Evolutionary conservation across 163 green algal species (phyloP), one percentile per base, ranked within the genome.

Genomic region (Picocystis sp.): DNA sequence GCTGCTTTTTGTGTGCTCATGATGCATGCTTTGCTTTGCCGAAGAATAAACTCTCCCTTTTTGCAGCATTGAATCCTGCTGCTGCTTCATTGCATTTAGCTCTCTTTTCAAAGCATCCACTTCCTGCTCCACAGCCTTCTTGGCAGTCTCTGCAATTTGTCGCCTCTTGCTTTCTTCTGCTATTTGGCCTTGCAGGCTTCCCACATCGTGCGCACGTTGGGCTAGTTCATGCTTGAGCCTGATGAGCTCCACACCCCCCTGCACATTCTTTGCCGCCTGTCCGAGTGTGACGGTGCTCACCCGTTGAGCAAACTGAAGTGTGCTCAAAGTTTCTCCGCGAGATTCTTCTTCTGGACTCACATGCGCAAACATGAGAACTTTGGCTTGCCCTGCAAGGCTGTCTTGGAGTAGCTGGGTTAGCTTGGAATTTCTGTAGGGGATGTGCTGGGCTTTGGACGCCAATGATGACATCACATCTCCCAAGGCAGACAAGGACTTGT

Each of bases 351-450:
- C 83, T 1, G 84, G 84, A 29, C 79, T 71, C 10, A 93, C 66
- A 64, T 94, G 83, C 57, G 93, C 79, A 65, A 94, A 89, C 83
- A 93, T 94, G 80, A 90, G 88, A 11, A 81, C 74, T 71, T 92
- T 93, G 52, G 69, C 79, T 66, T 58, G 62, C 38, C 81, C 81
- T 53, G 56, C 73, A 55, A 92, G 67, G 9, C 66, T 76, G 52
- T 81, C 75, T 51, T 73, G 62, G 25, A 83, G 44, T 15, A 69
- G 34, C 45, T 51, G 58, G 45, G 62, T 69, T 3, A 69, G 56
- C 22, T 62, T 62, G 50, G 50, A 65, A 65, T 82, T 81, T 51
- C 74, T 57, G 64, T 76, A 82, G 56, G 67, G 71, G 42, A 82
- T 66, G 52, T 79, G 69, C 2, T 56, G 42, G 50, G 43, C 23